A percentile compares a stretch with the other conserved stretches of the same genome.
These are phyloP conservation scores for Penicillium sclerotiorum DNA, from an alignment of 2,329 filamentous ascomycete genomes.

Conservation along the genomic window DNA sequence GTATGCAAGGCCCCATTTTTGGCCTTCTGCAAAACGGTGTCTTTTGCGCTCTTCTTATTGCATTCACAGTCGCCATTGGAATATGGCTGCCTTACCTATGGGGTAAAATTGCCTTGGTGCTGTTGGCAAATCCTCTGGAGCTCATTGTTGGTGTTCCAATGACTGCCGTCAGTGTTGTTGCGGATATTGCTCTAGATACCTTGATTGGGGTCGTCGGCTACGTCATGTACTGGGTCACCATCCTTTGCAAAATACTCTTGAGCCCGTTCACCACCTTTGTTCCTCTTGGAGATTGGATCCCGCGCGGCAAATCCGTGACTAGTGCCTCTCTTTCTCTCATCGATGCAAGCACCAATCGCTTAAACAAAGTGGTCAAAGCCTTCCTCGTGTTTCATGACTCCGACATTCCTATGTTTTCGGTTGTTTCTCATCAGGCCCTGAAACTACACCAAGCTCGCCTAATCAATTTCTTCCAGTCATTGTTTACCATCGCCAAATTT, in stretches of 20 bases:
- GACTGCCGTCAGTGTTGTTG: conserved; percentile 69
- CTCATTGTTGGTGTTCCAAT: conserved; percentile 69
- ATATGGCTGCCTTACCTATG: conserved; percentile 92
- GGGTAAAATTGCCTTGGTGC: conserved; percentile 79
- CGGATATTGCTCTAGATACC: conserved; percentile 79
- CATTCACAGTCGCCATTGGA: conserved; percentile 79
- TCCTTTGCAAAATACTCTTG: conserved; percentile 36
- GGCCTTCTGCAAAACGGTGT: conserved; percentile 92
- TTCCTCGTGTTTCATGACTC: conserved; percentile 51
- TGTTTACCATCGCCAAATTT: conserved; percentile 47
- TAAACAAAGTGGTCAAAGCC: conserved; percentile 40
- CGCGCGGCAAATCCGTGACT: conserved; percentile 39
- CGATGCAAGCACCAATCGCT: conserved; percentile 43
- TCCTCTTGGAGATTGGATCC: conserved; percentile 40
- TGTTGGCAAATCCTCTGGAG: conserved; percentile 76
- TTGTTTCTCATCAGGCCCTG: conserved; percentile 72
- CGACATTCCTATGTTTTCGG: conserved; percentile 76
- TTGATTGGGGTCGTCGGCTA: conserved; percentile 66
- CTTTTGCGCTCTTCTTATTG: conserved; percentile 89
- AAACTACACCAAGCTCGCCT: conserved; percentile 61
- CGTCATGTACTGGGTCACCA: conserved; percentile 43
- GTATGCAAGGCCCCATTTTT: conserved; percentile 89
- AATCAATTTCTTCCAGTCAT: conserved; percentile 41
- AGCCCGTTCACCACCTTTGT: conserved; percentile 38
- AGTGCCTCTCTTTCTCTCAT: conserved; percentile 46